Conservation (phyloP, 495 filamentous ascomycete genomes). For the Neurospora pannonica region DNA sequence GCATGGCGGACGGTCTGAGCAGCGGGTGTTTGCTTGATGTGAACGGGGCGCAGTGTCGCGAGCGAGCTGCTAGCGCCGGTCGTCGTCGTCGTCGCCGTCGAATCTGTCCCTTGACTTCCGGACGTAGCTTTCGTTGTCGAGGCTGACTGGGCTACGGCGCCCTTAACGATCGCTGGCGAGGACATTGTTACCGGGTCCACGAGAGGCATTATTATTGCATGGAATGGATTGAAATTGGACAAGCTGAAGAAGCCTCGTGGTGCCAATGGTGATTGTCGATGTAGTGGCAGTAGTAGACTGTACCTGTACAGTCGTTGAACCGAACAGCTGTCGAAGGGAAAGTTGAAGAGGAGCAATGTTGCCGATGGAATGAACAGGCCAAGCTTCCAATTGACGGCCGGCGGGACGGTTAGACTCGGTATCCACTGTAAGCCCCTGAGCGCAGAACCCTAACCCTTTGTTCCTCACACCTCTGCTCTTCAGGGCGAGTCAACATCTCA, state of each 20-base stretch:
- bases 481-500: background rate
- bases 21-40: slow-evolving; percentile 18
- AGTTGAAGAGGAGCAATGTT: background rate
- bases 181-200: slow-evolving; percentile 25
- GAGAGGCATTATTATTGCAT: slow-evolving; percentile 18
- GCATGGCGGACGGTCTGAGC: slow-evolving; percentile 22
- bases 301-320: background rate
- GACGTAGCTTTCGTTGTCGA: background rate
- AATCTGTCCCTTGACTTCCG: background rate
- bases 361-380: background rate
- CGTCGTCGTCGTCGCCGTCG: background rate
- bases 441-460: slow-evolving; percentile 17
- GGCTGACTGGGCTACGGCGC: background rate
- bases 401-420: background rate
- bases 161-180: slow-evolving; percentile 12
- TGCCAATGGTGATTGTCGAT: background rate
- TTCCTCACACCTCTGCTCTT: background rate
- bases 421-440: background rate
- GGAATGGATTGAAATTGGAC: background rate
- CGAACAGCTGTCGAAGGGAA: background rate
- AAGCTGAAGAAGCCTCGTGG: background rate
- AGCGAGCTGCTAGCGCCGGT: slow-evolving; percentile 10
- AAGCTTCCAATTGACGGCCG: background rate
- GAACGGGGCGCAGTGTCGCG: slow-evolving; percentile 22
- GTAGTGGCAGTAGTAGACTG: background rate